A percentile compares a stretch with the other conserved stretches of the same genome.
These are phyloP conservation scores for Plenodomus tracheiphilus DNA, from an alignment of 2,329 filamentous ascomycete species.

Conservation along the genomic window DNA sequence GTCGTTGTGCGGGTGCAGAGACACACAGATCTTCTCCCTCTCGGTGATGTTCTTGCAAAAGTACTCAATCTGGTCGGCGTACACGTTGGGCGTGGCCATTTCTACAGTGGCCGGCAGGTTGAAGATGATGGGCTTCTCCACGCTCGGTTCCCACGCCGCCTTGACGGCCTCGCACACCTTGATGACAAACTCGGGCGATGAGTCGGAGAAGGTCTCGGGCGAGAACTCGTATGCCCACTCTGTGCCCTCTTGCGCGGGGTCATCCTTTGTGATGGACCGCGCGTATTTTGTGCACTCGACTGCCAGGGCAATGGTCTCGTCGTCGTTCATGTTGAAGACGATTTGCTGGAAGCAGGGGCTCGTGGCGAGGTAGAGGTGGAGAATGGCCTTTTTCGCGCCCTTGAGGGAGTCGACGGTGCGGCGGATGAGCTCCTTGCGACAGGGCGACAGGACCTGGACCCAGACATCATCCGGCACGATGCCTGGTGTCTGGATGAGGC, in stretches of 20 bases:
- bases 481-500: constrained; percentile 82
- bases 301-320: constrained; percentile 79
- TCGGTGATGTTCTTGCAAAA: constrained; percentile 86
- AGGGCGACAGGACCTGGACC: constrained; percentile 90
- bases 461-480: constrained; percentile 85
- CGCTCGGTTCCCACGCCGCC: constrained; percentile 83
- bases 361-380: constrained; percentile 95
- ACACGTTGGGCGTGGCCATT: constrained; percentile 91
- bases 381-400: constrained; percentile 88
- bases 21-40: constrained; percentile 84
- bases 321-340: constrained; percentile 84
- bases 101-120: constrained; percentile 97
- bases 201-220: constrained; percentile 89
- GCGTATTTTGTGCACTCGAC: constrained; percentile 85
- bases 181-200: constrained; percentile 79
- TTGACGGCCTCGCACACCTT: constrained; percentile 91
- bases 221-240: constrained; percentile 83
- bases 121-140: constrained; percentile 85
- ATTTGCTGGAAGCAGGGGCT: constrained; percentile 93
- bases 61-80: constrained; percentile 94
- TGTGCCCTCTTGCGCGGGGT: constrained; percentile 59
- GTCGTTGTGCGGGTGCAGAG: constrained; percentile 93
- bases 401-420: constrained; percentile 86
- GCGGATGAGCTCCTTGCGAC: constrained; percentile 85
- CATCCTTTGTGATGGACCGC: constrained; percentile 84